Evolutionary conservation across 2,329 filamentous ascomycete species (phyloP).

Genomic region (Orbilia oligospora): DNA sequence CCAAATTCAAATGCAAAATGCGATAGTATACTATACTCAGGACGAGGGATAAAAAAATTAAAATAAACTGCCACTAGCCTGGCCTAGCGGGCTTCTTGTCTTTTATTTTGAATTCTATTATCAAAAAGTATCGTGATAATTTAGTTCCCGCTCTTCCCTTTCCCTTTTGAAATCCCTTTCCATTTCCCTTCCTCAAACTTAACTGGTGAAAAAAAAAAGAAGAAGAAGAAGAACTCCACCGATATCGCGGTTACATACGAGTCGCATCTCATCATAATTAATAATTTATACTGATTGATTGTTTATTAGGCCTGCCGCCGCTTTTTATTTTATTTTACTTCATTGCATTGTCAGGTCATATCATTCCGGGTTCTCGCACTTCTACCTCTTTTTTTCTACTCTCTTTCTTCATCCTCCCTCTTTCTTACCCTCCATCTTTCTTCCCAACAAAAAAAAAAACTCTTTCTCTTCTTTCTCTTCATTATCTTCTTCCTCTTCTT

Average conservation of each 20-base stretch:
- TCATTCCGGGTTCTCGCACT: too few relatives aligned
- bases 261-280: neutral
- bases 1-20: too few relatives aligned
- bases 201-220: neutral
- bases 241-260: constrained; percentile 11
- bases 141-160: constrained; percentile 16
- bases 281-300: too few relatives aligned
- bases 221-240: too few relatives aligned
- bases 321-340: neutral
- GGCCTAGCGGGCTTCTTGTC: neutral
- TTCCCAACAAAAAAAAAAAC: neutral
- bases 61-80: neutral
- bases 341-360: neutral
- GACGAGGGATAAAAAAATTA: constrained; percentile 1
- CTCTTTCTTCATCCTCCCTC: constrained; percentile 7
- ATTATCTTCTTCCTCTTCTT: neutral
- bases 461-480: neutral
- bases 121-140: constrained; percentile 28
- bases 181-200: neutral
- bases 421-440: neutral
- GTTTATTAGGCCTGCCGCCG: too few relatives aligned
- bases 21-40: too few relatives aligned
- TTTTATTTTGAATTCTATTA: constrained; percentile 19
- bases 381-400: too few relatives aligned
- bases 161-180: too few relatives aligned